Conservation (phyloP, 1,139 yeast genomes). For the Yamadazyma pseudoaaseri region DNA sequence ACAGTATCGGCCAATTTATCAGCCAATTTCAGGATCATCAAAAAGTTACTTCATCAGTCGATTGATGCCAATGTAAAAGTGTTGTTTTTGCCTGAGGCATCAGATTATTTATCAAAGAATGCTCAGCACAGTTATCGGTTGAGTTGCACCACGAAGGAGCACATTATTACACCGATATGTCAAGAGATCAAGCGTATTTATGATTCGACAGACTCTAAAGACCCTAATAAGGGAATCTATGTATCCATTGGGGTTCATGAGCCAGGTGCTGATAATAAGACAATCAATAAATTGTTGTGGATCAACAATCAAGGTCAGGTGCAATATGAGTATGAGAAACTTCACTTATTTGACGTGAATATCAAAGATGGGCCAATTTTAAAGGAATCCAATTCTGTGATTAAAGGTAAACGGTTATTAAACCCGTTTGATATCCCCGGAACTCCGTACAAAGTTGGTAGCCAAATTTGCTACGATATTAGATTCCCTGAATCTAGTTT, state of each 20-base stretch:
- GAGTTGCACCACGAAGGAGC: slow-evolving; percentile 51
- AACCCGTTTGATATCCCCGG: slow-evolving; percentile 45
- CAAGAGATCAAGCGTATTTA: slow-evolving; percentile 34
- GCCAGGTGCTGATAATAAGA: slow-evolving; percentile 57
- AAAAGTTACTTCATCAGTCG: slow-evolving; percentile 61
- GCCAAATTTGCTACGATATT: slow-evolving; percentile 83
- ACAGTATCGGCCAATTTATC: slow-evolving; percentile 67
- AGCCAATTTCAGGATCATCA: slow-evolving; percentile 59
- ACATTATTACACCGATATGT: slow-evolving; percentile 52
- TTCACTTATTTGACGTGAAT: slow-evolving; percentile 88
- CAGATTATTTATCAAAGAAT: slow-evolving; percentile 77
- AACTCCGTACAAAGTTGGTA: slow-evolving; percentile 57
- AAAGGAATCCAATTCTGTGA: slow-evolving; percentile 76
- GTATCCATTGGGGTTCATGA: slow-evolving; percentile 77
- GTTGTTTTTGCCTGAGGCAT: slow-evolving; percentile 88
- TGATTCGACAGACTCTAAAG: slow-evolving; percentile 4
- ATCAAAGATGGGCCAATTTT: slow-evolving; percentile 73
- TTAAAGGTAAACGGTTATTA: slow-evolving; percentile 62
- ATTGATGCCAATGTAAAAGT: slow-evolving; percentile 57
- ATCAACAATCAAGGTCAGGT: slow-evolving; percentile 64
- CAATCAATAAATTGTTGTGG: slow-evolving; percentile 61
- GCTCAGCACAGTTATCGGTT: slow-evolving; percentile 63
- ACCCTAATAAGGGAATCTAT: slow-evolving; percentile 21
- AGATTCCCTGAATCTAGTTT: slow-evolving; percentile 84
- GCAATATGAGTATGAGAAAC: slow-evolving; percentile 69